Percentiles rank a stretch among this genome's conserved stretches.
phyloP scores from a whole-genome alignment of 2,329 filamentous ascomycete genomes.

The Grosmannia clavigera region DNA sequence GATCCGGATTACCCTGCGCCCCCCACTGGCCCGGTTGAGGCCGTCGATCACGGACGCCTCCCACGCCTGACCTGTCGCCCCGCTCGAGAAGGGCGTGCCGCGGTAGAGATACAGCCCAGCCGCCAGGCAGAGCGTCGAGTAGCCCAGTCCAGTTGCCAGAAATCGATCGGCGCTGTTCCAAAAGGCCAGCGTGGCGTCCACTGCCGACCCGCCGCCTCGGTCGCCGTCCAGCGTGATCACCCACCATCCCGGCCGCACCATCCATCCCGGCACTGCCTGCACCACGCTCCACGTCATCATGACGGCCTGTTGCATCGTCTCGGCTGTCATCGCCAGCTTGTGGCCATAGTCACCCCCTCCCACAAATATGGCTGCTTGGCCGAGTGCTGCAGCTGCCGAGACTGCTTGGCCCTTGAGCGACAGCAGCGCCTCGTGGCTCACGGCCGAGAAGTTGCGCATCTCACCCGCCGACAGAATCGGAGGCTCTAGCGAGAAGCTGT shows the following conservation, averaged over 20 bases:
- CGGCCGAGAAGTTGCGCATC: slow-evolving; percentile 63
- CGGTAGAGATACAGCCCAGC: slow-evolving; percentile 71
- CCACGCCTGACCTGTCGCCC: slow-evolving; percentile 44
- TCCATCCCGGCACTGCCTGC: slow-evolving; percentile 19
- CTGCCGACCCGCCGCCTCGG: slow-evolving; percentile 20
- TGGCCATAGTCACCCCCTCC: slow-evolving; percentile 10
- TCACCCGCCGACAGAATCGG: slow-evolving; percentile 43
- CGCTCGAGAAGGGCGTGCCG: slow-evolving; percentile 53
- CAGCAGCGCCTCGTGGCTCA: slow-evolving; percentile 59
- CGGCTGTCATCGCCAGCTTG: slow-evolving; percentile 10
- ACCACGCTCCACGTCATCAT: slow-evolving; percentile 16
- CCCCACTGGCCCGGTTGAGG: slow-evolving; percentile 85
- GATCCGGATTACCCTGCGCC: slow-evolving; percentile 95
- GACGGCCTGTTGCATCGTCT: background rate
- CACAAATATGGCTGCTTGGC: slow-evolving; percentile 10
- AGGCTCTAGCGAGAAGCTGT: slow-evolving; percentile 37
- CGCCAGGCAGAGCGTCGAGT: slow-evolving; percentile 59
- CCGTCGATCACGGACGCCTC: slow-evolving; percentile 73
- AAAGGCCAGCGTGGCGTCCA: slow-evolving; percentile 48
- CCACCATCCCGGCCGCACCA: slow-evolving; percentile 41
- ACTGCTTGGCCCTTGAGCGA: slow-evolving; percentile 43
- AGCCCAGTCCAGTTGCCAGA: slow-evolving; percentile 69
- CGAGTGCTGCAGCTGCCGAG: slow-evolving; percentile 26
- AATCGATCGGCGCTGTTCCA: slow-evolving; percentile 56
- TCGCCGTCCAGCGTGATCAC: slow-evolving; percentile 40